These are phyloP conservation scores for Cyclotella baltica DNA, from an alignment of 108 stramenopile genomes.

Conservation along the genomic window DNA sequence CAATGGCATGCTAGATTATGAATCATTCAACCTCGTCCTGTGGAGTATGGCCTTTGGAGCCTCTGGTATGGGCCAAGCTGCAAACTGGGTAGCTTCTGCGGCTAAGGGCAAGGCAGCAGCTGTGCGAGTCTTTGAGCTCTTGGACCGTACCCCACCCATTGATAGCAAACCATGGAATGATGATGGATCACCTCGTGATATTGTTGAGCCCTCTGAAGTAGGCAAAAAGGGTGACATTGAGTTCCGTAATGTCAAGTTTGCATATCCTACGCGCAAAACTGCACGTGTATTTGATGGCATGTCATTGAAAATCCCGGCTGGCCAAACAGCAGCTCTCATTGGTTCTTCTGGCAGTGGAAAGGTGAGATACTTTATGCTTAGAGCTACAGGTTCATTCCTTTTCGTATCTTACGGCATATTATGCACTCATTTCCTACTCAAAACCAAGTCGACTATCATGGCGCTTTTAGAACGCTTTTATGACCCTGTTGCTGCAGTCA, in stretches of 20 bases:
- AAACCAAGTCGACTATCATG: constrained; percentile 55
- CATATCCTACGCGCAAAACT: constrained; percentile 81
- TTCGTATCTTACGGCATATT: background rate
- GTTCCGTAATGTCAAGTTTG: constrained; percentile 69
- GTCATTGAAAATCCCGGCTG: constrained; percentile 59
- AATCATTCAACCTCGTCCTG: constrained; percentile 36
- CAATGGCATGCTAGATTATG: constrained; percentile 27
- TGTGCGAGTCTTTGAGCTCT: constrained; percentile 38
- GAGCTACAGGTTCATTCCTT: background rate
- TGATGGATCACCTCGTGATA: constrained; percentile 41
- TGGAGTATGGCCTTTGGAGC: constrained; percentile 51
- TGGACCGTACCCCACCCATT: constrained; percentile 48
- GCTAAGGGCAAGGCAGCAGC: constrained; percentile 51
- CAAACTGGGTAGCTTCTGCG: constrained; percentile 43
- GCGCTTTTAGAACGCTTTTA: constrained; percentile 78
- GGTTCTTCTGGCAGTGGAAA: constrained; percentile 84
- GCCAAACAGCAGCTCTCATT: constrained; percentile 67
- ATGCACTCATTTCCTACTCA: background rate
- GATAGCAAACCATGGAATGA: constrained; percentile 48
- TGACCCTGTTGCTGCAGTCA: constrained; percentile 55
- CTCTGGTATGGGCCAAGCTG: constrained; percentile 52
- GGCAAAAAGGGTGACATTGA: constrained; percentile 40
- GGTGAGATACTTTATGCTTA: background rate
- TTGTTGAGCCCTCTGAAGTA: constrained; percentile 29
- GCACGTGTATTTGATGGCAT: constrained; percentile 63